Percentiles rank a stretch among this genome's conserved stretches.
phyloP scores from a whole-genome alignment of 2,329 filamentous ascomycete species.

The Nigrospora sphaerica region DNA sequence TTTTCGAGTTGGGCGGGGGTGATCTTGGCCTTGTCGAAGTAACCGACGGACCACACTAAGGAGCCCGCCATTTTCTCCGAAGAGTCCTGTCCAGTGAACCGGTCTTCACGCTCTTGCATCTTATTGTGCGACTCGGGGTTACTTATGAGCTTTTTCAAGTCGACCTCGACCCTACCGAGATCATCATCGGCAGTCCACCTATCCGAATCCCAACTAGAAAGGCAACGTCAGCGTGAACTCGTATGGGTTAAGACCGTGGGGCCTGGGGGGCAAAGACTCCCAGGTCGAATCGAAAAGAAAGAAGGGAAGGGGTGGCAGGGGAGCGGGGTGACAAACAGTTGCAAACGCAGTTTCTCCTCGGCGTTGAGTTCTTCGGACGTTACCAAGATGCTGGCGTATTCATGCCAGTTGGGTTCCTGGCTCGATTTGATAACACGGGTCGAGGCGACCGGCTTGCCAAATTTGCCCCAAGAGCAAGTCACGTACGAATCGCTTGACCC shows the following conservation, averaged over 20 bases:
- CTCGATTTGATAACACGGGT: slow-evolving; percentile 60
- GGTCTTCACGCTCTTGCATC: slow-evolving; percentile 57
- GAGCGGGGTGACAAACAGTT: slow-evolving; percentile 31
- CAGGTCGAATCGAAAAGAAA: no score
- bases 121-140: slow-evolving; percentile 50
- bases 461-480: slow-evolving; percentile 70
- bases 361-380: slow-evolving; percentile 66
- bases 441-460: slow-evolving; percentile 60
- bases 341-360: slow-evolving; percentile 59
- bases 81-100: slow-evolving; percentile 57
- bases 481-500: slow-evolving; percentile 66
- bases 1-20: slow-evolving; percentile 52
- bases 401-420: slow-evolving; percentile 64
- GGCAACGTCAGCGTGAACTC: no score
- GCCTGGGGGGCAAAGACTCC: no score
- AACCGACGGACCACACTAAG: slow-evolving; percentile 63
- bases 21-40: slow-evolving; percentile 61
- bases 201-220: slow-evolving; percentile 59
- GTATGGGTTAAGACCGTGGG: no score
- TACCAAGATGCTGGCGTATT: slow-evolving; percentile 63
- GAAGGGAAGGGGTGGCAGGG: no score
- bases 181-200: slow-evolving; percentile 67
- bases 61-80: slow-evolving; percentile 64
- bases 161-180: slow-evolving; percentile 64
- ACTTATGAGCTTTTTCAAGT: slow-evolving; percentile 58